phyloP scores from a whole-genome alignment of 208 protist genomes.

The Leishmania major region DNA sequence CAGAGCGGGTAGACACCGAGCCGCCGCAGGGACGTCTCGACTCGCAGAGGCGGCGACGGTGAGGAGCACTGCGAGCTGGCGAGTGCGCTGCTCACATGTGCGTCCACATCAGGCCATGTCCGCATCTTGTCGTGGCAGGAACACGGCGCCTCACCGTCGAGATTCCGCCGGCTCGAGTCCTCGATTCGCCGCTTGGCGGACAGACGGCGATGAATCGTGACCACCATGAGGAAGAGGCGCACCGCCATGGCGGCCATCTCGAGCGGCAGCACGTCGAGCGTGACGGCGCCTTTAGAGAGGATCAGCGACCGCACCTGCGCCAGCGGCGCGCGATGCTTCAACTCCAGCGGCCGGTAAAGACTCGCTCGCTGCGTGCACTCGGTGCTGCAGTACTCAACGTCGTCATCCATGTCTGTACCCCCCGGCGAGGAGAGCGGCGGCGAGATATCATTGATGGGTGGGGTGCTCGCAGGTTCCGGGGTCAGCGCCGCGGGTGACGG shows the following conservation, averaged over 20 bases:
- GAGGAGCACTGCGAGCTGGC: slow-evolving; percentile 7
- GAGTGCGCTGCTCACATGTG: neutral
- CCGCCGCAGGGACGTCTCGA: slow-evolving; percentile 38
- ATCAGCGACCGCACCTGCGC: slow-evolving; percentile 50
- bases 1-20: slow-evolving; percentile 37
- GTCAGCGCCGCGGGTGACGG: neutral
- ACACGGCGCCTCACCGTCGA: slow-evolving; percentile 6
- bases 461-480: neutral
- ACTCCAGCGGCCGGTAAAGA: slow-evolving; percentile 40
- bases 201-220: slow-evolving; percentile 60
- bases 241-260: slow-evolving; percentile 69
- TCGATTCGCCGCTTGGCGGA: slow-evolving; percentile 30
- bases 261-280: slow-evolving; percentile 44
- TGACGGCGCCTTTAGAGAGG: slow-evolving; percentile 33
- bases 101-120: slow-evolving; percentile 4
- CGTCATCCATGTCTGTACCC: slow-evolving; percentile 15
- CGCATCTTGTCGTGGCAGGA: neutral
- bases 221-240: slow-evolving; percentile 75
- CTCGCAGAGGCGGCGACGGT: slow-evolving; percentile 26
- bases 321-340: slow-evolving; percentile 38
- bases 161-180: slow-evolving; percentile 15
- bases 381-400: slow-evolving; percentile 26
- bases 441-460: slow-evolving; percentile 11
- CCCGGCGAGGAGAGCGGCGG: slow-evolving; percentile 11
- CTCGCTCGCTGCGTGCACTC: slow-evolving; percentile 45